A percentile compares a stretch with the other conserved stretches of the same genome.
Conservation (phyloP, 345 rosid species). For the Acer campestre region DNA sequence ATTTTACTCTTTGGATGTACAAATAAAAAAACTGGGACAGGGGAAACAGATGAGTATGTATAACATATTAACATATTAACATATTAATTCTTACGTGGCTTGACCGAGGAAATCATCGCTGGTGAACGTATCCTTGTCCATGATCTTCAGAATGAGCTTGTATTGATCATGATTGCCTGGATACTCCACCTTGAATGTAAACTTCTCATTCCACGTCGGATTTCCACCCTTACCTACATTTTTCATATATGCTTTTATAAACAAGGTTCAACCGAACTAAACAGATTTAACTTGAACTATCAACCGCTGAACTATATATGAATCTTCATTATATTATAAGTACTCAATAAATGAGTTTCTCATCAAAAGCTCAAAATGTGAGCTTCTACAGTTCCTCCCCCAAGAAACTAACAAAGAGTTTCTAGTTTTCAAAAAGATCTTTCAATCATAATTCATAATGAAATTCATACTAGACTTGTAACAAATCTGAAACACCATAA, state of each 20-base stretch:
- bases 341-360: background rate
- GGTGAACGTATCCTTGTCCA: conserved; percentile 88
- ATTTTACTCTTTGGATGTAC: background rate
- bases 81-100: conserved; percentile 54
- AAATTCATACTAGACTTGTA: no score
- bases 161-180: conserved; percentile 63
- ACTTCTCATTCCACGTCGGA: conserved; percentile 76
- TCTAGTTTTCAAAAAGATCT: background rate
- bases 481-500: no score
- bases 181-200: conserved; percentile 72
- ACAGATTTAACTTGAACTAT: background rate
- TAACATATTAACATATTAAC: background rate
- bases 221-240: conserved; percentile 48
- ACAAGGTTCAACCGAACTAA: background rate
- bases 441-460: no score
- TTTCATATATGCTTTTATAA: background rate
- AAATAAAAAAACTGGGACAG: background rate
- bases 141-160: conserved; percentile 66
- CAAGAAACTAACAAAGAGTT: no score
- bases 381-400: no score
- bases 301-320: no score
- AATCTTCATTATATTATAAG: background rate
- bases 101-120: conserved; percentile 70
- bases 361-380: background rate
- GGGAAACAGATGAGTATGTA: background rate